Evolutionary conservation across 2,329 filamentous ascomycete genomes (phyloP).

Genomic region (Verticillium isaacii): DNA sequence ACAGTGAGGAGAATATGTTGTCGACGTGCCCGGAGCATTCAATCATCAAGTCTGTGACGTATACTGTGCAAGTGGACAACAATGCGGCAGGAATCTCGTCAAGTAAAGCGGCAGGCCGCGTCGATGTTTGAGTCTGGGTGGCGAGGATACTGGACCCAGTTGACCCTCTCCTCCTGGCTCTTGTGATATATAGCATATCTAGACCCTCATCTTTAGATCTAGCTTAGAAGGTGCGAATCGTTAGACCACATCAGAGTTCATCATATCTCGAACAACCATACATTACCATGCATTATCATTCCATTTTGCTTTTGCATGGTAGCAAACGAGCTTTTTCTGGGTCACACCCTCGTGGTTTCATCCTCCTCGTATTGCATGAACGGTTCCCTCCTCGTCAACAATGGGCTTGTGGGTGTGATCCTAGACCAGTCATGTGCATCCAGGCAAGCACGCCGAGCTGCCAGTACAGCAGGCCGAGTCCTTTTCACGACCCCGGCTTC

Average conservation of each 20-base stretch:
- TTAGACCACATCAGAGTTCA: no score
- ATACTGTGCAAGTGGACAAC: conserved; percentile 33
- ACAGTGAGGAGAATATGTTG: conserved; percentile 35
- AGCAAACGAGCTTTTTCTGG: neutral
- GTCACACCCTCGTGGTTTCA: neutral
- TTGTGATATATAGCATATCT: neutral
- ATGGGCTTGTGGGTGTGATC: conserved; percentile 30
- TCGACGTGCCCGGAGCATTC: conserved; percentile 17
- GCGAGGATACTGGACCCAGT: no score
- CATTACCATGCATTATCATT: no score
- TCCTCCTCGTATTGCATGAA: conserved; percentile 24
- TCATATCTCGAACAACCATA: no score
- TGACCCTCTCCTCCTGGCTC: no score
- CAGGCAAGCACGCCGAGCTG: conserved; percentile 46
- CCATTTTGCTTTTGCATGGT: no score
- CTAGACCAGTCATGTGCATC: conserved; percentile 47
- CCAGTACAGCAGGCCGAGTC: conserved; percentile 39
- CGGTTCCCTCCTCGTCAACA: conserved; percentile 32
- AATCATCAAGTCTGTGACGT: conserved; percentile 37
- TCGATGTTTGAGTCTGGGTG: neutral
- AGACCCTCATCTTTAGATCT: no score
- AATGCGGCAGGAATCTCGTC: conserved; percentile 1
- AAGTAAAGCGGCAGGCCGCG: neutral
- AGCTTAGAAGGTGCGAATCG: no score
- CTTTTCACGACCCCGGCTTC: conserved; percentile 38